Conservation (phyloP, 345 rosid genomes). For the Pistacia integerrima region DNA sequence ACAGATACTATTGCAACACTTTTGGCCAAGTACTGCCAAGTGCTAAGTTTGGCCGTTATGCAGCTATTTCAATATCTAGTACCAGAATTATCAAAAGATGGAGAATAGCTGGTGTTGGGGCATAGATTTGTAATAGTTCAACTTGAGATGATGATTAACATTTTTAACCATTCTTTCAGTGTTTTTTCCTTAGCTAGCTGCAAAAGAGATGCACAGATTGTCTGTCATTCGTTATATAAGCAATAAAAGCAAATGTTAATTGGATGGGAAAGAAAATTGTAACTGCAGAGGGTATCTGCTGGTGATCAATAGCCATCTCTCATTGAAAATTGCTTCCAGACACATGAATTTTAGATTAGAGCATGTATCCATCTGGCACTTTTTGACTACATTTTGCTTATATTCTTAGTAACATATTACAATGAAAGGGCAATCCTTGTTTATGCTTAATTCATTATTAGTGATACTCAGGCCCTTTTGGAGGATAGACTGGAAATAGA, state of each 20-base stretch:
- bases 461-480: not conserved
- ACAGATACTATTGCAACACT: not conserved
- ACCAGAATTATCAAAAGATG: not conserved
- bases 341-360: not conserved
- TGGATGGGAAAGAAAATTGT: not conserved
- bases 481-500: not conserved
- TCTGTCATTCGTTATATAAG: not conserved
- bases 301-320: not conserved
- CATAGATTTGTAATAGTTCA: not conserved
- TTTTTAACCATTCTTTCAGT: not conserved
- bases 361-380: not conserved
- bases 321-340: not conserved
- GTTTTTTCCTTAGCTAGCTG: not conserved
- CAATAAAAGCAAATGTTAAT: not conserved
- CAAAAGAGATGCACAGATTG: not conserved
- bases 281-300: not conserved
- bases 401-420: not conserved
- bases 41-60: not conserved
- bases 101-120: not conserved
- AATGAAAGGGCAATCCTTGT: not conserved
- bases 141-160: not conserved
- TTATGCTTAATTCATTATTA: not conserved
- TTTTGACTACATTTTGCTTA: not conserved
- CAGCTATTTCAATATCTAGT: not conserved
- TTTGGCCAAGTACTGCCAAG: not conserved